phyloP scores from a whole-genome alignment of 1,139 yeast species.

The Pichia sp. region DNA sequence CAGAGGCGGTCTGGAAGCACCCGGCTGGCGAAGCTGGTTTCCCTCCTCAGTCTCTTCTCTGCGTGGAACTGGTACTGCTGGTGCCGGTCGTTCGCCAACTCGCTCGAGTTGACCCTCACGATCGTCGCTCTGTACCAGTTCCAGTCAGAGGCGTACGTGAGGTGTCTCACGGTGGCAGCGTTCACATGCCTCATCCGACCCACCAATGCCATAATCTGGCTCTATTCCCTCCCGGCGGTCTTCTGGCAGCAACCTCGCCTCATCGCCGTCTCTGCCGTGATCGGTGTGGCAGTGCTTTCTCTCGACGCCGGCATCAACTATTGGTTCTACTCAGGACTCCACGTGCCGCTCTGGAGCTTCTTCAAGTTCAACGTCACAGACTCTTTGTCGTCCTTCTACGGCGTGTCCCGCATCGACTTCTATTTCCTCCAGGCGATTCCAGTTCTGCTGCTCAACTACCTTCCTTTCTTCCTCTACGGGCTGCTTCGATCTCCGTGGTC shows the following conservation, averaged over 20 bases:
- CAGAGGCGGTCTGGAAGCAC: conserved; percentile 35
- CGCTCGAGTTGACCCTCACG: conserved; percentile 72
- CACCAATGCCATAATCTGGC: conserved; percentile 77
- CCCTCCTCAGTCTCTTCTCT: conserved; percentile 56
- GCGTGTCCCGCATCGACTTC: conserved; percentile 81
- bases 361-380: conserved; percentile 70
- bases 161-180: conserved; percentile 44
- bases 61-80: conserved; percentile 80
- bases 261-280: conserved; percentile 28
- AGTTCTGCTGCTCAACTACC: conserved; percentile 56
- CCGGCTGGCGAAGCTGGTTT: conserved; percentile 42
- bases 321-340: conserved; percentile 51
- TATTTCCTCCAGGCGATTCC: conserved; percentile 83
- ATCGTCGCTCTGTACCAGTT: conserved; percentile 66
- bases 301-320: conserved; percentile 51
- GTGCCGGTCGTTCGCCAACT: conserved; percentile 83
- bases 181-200: conserved; percentile 72
- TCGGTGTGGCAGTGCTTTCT: conserved; percentile 29
- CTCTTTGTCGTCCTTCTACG: conserved; percentile 78
- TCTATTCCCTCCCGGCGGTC: conserved; percentile 33
- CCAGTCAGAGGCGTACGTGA: conserved; percentile 45
- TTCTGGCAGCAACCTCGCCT: conserved; percentile 13
- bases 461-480: conserved; percentile 59
- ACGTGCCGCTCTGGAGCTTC: conserved; percentile 67
- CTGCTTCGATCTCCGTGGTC: conserved; percentile 24